Evolutionary conservation across 2,329 filamentous ascomycete species (phyloP).

Genomic region (Magnaporthiopsis rhizophila): DNA sequence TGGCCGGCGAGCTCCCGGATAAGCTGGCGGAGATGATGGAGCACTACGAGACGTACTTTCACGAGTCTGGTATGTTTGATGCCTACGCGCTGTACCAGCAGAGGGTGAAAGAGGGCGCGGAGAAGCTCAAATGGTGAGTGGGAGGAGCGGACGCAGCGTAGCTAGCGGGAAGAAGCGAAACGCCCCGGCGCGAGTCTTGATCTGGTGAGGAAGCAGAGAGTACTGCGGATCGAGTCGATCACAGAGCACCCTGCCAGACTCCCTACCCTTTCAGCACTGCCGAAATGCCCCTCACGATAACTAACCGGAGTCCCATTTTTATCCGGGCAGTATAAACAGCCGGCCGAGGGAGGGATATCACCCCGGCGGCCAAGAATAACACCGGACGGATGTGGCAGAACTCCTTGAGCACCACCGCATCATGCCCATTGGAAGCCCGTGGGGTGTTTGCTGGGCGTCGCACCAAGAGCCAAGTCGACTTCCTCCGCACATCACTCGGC

Average conservation of each 20-base stretch:
- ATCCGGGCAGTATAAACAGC: background rate
- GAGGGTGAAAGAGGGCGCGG: constrained; percentile 1
- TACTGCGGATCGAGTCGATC: background rate
- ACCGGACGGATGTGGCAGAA: background rate
- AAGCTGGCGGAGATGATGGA: constrained; percentile 21
- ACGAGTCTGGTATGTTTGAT: constrained; percentile 1
- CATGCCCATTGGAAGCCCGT: background rate
- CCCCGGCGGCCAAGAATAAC: background rate
- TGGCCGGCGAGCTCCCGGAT: constrained; percentile 24
- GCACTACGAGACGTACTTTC: constrained; percentile 1
- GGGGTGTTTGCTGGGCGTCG: background rate
- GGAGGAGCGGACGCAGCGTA: background rate
- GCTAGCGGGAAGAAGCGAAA: background rate
- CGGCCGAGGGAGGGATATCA: background rate
- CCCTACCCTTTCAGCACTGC: background rate
- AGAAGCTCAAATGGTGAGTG: background rate
- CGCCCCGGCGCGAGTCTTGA: background rate
- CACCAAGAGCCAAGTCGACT: background rate
- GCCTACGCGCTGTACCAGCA: constrained; percentile 3
- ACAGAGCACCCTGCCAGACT: background rate
- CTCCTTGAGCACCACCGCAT: background rate
- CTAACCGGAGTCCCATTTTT: background rate
- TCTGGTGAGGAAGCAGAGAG: background rate
- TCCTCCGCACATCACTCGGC: background rate
- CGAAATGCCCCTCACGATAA: background rate